Percentiles rank a stretch among this genome's conserved stretches.
These are phyloP conservation scores for Leucoagaricus sp. DNA, from an alignment of 1,284 basidiomycete genomes.

Conservation along the genomic window DNA sequence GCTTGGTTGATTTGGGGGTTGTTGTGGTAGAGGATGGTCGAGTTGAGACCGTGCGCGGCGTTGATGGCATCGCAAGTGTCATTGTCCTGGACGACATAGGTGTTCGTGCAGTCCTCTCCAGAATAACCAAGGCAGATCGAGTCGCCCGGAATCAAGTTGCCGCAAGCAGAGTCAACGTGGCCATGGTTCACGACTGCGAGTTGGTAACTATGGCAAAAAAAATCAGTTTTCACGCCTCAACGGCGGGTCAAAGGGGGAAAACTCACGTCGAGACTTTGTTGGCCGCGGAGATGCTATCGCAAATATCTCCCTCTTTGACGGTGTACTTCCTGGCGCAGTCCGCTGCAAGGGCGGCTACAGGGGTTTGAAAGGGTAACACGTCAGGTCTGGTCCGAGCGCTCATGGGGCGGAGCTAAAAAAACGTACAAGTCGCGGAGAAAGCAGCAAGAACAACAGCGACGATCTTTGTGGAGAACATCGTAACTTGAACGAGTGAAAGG, in stretches of 20 bases:
- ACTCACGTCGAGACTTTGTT: constrained; percentile 65
- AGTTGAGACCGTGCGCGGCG: constrained; percentile 40
- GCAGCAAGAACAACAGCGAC: constrained; percentile 44
- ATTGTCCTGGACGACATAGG: constrained; percentile 47
- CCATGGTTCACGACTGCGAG: constrained; percentile 59
- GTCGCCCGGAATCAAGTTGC: constrained; percentile 53
- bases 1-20: constrained; percentile 65
- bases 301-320: constrained; percentile 60
- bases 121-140: constrained; percentile 50
- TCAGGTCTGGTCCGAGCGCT: constrained; percentile 7
- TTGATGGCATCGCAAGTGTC: constrained; percentile 55
- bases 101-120: constrained; percentile 49
- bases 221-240: background rate
- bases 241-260: constrained; percentile 24
- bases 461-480: constrained; percentile 46
- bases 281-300: constrained; percentile 67
- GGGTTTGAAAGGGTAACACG: constrained; percentile 3
- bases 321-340: constrained; percentile 64
- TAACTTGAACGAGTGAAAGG: constrained; percentile 1
- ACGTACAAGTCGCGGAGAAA: constrained; percentile 45
- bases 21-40: constrained; percentile 53
- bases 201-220: constrained; percentile 55
- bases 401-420: background rate
- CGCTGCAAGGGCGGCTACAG: constrained; percentile 41
- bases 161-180: constrained; percentile 52